phyloP scores from a whole-genome alignment of 768 basidiomycete genomes.

The Clavulina sp. region DNA sequence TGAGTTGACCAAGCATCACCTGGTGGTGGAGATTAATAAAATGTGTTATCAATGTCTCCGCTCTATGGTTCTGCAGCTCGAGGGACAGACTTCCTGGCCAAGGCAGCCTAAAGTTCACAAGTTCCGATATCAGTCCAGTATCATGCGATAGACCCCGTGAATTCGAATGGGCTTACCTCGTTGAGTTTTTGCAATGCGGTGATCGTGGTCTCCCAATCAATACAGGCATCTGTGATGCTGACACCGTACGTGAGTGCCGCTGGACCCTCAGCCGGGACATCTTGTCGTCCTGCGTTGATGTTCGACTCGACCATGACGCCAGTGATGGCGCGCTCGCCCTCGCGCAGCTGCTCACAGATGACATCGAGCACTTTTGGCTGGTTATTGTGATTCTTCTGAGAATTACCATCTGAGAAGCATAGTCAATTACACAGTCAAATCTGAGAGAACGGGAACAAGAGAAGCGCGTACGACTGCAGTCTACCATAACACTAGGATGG shows the following conservation, averaged over 20 bases:
- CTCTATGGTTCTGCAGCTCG: not conserved
- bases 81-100: not conserved
- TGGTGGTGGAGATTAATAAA: too few relatives aligned
- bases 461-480: conserved; percentile 54
- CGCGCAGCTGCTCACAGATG: conserved; percentile 55
- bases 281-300: conserved; percentile 80
- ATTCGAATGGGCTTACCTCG: conserved; percentile 20
- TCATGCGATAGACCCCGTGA: not conserved
- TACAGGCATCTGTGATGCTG: conserved; percentile 84
- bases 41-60: not conserved
- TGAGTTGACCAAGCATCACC: not conserved
- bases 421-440: not conserved
- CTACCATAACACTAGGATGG: conserved; percentile 68
- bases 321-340: conserved; percentile 51
- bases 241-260: conserved; percentile 56
- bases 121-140: not conserved
- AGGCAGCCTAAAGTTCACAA: not conserved
- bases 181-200: conserved; percentile 58
- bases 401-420: conserved; percentile 65
- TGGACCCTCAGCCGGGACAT: conserved; percentile 57
- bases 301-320: conserved; percentile 98
- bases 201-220: conserved; percentile 69
- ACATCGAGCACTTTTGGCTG: conserved; percentile 64
- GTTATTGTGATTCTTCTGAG: conserved; percentile 84
- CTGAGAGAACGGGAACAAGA: not conserved